Evolutionary conservation across 805 yeast genomes (phyloP), one percentile per base, ranked within the genome.

Genomic region (Kregervanrija delftensis): DNA sequence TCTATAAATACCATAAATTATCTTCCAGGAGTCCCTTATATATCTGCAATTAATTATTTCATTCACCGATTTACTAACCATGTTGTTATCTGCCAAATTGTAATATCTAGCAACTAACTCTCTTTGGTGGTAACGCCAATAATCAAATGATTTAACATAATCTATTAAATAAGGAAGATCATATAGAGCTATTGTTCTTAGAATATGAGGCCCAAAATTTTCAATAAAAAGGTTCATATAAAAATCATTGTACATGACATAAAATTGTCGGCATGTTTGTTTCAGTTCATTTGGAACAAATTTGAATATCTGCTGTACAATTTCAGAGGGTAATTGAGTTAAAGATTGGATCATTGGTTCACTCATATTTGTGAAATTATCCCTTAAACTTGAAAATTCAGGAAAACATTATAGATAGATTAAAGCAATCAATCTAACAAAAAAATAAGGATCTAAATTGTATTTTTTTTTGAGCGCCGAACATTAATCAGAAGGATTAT

Each of bases 21-120:
- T 61, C 49, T 63, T 67, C 83, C 84, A 81, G 0, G 80, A 74
- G 57, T 77, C 83, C 44, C 64, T 66, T 11, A 76, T 56, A 48
- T 55, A 74, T 44, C 57, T 48, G 43, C 61, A 60, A 33, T 56
- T 49, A 5, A 58, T 45, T 11, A 49, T 49, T n/a, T 56, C 55
- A 4, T 43, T 39, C 11, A 22, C 35, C 14, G 13, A 8, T 9
- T 13, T 16, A 15, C 11, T 33, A n/a, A 15, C 13, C 10, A 9
- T 12, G 8, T 14, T 30, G 11, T 6, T 14, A 13, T 35, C 59
- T 30, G 40, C 33, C 16, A 63, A 46, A 9, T 54, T 37, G 35
- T 56, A 52, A 35, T 55, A 49, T 10, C 46, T 44, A 9, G 59
- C 41, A 3, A 63, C 47, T 13, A 66, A 56, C 30, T 47, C 36